A percentile compares a stretch with the other conserved stretches of the same genome.
These are phyloP conservation scores for Taphrina deformans DNA, from an alignment of 1,139 yeast species.

Conservation along the genomic window DNA sequence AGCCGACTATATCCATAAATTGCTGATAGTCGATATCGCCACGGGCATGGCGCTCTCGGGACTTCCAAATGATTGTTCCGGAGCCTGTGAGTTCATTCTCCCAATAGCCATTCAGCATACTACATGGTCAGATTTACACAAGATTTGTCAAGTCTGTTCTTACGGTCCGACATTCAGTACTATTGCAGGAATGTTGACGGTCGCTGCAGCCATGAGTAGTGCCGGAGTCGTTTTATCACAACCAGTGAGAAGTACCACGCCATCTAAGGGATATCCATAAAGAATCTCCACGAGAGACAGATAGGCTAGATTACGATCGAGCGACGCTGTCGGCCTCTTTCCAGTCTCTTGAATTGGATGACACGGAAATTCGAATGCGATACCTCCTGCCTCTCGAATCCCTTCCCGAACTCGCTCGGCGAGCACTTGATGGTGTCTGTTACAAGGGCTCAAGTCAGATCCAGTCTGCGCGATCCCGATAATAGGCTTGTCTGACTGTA, in stretches of 20 bases:
- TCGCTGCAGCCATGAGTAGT: conserved; percentile 46
- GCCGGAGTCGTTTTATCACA: conserved; percentile 48
- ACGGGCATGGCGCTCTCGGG: conserved; percentile 39
- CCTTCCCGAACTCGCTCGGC: conserved; percentile 43
- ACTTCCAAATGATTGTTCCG: conserved; percentile 42
- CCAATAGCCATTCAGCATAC: conserved; percentile 44
- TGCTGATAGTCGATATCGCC: conserved; percentile 39
- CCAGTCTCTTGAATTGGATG: conserved; percentile 44
- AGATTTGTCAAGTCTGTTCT: neutral
- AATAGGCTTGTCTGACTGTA: conserved; percentile 42
- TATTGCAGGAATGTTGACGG: conserved; percentile 46
- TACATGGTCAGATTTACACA: neutral
- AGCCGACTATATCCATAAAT: conserved; percentile 39
- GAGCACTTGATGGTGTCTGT: conserved; percentile 41
- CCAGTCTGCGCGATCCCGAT: conserved; percentile 44
- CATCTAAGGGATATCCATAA: conserved; percentile 42
- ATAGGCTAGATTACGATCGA: conserved; percentile 42
- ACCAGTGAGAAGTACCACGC: conserved; percentile 45
- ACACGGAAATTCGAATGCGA: conserved; percentile 42
- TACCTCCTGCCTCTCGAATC: conserved; percentile 41
- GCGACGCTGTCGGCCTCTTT: conserved; percentile 42
- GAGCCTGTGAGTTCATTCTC: conserved; percentile 41
- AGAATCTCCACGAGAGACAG: conserved; percentile 42
- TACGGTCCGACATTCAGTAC: conserved; percentile 47
- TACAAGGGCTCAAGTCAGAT: conserved; percentile 42